Evolutionary conservation across 352 stramenopile species (phyloP).

Genomic region (Pythium diclinum): DNA sequence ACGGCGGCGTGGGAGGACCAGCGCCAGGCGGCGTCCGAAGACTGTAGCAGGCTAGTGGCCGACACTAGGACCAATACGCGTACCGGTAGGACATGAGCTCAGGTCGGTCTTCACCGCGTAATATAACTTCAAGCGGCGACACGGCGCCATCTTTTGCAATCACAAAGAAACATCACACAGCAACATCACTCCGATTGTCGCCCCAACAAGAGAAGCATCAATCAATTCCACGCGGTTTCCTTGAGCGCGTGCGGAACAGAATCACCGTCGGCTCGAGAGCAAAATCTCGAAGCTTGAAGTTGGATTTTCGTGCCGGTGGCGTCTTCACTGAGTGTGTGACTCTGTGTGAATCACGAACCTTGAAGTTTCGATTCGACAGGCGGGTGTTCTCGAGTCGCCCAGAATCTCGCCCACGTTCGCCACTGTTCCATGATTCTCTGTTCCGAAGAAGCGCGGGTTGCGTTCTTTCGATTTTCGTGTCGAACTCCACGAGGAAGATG

Average conservation of each 20-base stretch:
- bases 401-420: background rate
- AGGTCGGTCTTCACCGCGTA: background rate
- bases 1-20: conserved; percentile 5
- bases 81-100: too few species aligned
- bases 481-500: background rate
- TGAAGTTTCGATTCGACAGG: background rate
- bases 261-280: background rate
- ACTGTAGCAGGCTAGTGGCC: conserved; percentile 8
- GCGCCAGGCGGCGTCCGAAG: conserved; percentile 13
- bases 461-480: background rate
- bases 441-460: background rate
- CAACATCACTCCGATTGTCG: background rate
- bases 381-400: background rate
- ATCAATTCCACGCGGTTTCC: background rate
- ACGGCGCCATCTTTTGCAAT: background rate
- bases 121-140: background rate
- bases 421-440: conserved; percentile 1
- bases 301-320: background rate
- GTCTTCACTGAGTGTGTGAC: background rate
- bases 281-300: conserved; percentile 2
- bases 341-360: background rate
- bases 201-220: background rate
- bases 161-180: too few species aligned
- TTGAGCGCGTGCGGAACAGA: background rate
- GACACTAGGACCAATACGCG: background rate